Base-by-base conservation (phyloP, 1,139 yeast genomes). In the Dujonia santamariae region DNA sequence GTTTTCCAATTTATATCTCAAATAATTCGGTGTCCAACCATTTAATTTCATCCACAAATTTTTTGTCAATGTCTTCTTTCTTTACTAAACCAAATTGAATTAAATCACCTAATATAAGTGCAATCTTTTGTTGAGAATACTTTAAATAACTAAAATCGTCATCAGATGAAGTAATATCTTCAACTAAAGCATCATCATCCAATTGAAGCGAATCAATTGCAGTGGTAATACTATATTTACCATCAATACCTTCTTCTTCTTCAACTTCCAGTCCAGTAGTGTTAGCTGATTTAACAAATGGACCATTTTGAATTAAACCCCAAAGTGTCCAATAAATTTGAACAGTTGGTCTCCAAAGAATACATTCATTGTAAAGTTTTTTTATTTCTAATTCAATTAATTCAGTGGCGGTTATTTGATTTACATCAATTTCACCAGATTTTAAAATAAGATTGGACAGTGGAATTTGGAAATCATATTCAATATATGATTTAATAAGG, bases 321-420 rank as follows among this genome's bases (percentile, higher is more conserved):
- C 98, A 92, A 19, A 88, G 54, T 19, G 84, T 73, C 98, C 98
- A 92, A 52, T 74, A 78, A 4, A 86, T 67, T 36, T 83, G 84
- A 13, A 79, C 94, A 0, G 87, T 67, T 1, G 94, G 78, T 48
- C 97, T 74, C 96, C 97, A 92, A 37, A 70, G 68, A 7, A 78
- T 62, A 28, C 81, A 73, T 43, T 85, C 85, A 46, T 81, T 78
- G 51, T 75, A 76, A 29, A 87, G 54, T 31, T 66, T 58, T 35
- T 69, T 73, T 22, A 82, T 80, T 43, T 80, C 84, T 26, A 55
- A 67, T 39, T 80, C 80, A 23, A 61, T 47, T 33, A 65, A 46
- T 17, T 55, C 61, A 2, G 52, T 38, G 3, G 63, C 54, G 27
- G 50, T 48, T 3, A 46, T 43, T 9, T 43, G 41, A 17, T 27